phyloP scores from a whole-genome alignment of 2,329 filamentous ascomycete species.

The Sarocladium brachiariae region DNA sequence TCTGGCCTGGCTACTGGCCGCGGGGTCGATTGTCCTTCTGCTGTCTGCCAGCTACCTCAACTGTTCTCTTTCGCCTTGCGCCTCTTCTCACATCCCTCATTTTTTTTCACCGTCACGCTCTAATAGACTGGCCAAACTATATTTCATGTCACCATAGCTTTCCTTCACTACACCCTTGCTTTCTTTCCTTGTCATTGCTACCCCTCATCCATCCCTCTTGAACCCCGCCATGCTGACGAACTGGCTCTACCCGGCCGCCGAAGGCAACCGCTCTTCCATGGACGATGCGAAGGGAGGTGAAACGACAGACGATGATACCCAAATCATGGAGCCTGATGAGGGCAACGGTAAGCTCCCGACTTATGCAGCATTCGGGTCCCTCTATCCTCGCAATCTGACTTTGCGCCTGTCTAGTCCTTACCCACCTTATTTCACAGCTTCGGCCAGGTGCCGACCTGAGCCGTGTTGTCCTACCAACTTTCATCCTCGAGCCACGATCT shows the following conservation, averaged over 20 bases:
- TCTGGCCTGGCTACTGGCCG: background rate
- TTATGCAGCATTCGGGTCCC: background rate
- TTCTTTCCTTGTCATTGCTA: background rate
- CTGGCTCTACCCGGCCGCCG: slow-evolving; percentile 29
- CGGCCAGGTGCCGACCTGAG: slow-evolving; percentile 92
- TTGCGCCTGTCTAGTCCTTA: slow-evolving; percentile 61
- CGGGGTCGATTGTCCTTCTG: background rate
- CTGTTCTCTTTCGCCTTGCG: background rate
- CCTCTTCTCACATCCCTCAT: background rate
- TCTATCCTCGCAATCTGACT: background rate
- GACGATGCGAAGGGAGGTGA: slow-evolving; percentile 44
- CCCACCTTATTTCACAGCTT: slow-evolving; percentile 94
- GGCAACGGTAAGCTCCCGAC: slow-evolving; percentile 66
- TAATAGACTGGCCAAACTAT: background rate
- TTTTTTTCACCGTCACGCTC: background rate
- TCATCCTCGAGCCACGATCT: slow-evolving; percentile 93
- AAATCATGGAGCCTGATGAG: slow-evolving; percentile 82
- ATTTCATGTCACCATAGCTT: background rate
- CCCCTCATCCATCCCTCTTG: background rate
- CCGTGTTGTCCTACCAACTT: slow-evolving; percentile 89
- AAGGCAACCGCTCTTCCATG: slow-evolving; percentile 46
- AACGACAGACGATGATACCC: slow-evolving; percentile 60
- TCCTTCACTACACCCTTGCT: background rate
- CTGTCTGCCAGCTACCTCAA: background rate
- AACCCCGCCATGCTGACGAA: slow-evolving; percentile 32